Base-by-base conservation (phyloP, 306 rosid genomes). In the Neltuma alba region DNA sequence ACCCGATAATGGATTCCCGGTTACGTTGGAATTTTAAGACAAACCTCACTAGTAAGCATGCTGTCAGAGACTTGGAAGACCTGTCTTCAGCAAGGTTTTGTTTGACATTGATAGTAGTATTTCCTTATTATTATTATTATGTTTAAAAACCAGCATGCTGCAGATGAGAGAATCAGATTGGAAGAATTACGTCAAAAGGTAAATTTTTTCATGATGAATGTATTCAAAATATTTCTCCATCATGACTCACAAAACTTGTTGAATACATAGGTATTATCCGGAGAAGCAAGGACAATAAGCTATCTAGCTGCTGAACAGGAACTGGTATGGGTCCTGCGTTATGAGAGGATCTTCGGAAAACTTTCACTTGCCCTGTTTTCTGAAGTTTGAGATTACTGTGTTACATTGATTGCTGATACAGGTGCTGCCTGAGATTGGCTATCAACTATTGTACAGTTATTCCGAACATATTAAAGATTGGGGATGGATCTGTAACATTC, bases 401-500 rank as follows among this genome's bases (percentile, higher is more conserved):
- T 60, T 75, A 27, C 64, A 72, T 66, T 55, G 41, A 76, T 76
- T 73, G 67, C 75, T 76, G 54, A 80, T 76, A 52, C 90, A 94
- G 97, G 86, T 81, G 60, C 87, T 94, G 74, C 97, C 97, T 48
- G 97, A 94, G 89, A 88, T 89, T 76, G 97, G 94, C 61, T 83
- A 86, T 83, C 97, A 94, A 88, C 79, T 94, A 66, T 87, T 95
- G 82, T 86, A 91, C 62, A 89, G 85, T 81, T 95, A 91, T 84
- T 74, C 89, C 44, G 85, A 89, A 75, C 89, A 86, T 47, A 82
- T 92, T 64, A 79, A 85, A 87, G 92, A 85, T 79, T 95, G 99
- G 98, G 99, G 98, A 55, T 95, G 99, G 98, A 91, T 89, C 81
- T 95, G 98, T 85, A 95, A 89, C 84, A 82, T 87, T 77, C 92